These are phyloP conservation scores for Candida sp. DNA, from an alignment of 1,139 yeast genomes.

Conservation along the genomic window DNA sequence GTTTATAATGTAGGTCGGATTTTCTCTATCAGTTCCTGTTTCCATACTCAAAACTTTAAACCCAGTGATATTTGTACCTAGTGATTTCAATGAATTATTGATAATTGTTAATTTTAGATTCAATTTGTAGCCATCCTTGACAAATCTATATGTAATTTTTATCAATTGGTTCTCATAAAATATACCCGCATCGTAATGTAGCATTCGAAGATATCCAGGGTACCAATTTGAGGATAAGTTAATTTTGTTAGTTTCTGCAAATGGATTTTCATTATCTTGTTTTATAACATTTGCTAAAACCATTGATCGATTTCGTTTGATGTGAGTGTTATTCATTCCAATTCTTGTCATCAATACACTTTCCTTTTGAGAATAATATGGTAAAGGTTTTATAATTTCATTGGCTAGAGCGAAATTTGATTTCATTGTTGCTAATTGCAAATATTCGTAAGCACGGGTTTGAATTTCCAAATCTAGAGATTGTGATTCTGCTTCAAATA, in stretches of 20 bases:
- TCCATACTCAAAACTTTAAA: conserved; percentile 45
- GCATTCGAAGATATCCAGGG: conserved; percentile 68
- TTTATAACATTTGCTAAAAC: conserved; percentile 26
- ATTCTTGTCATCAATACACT: conserved; percentile 62
- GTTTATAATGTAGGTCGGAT: conserved; percentile 50
- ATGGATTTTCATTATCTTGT: conserved; percentile 3
- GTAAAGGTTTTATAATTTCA: conserved; percentile 62
- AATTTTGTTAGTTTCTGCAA: conserved; percentile 7
- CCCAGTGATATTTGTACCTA: conserved; percentile 46
- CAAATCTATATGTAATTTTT: conserved; percentile 60
- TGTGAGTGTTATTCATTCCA: conserved; percentile 38
- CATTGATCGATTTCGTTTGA: conserved; percentile 21
- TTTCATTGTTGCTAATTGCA: conserved; percentile 50
- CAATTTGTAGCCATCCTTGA: conserved; percentile 27
- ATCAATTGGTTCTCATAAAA: conserved; percentile 74
- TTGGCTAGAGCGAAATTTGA: conserved; percentile 42
- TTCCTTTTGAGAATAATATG: conserved; percentile 64
- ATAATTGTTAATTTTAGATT: conserved; percentile 52
- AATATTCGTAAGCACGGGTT: conserved; percentile 81
- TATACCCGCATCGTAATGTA: conserved; percentile 76
- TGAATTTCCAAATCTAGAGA: conserved; percentile 84
- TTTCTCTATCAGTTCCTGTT: conserved; percentile 27
- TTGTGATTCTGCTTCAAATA: conserved; percentile 65
- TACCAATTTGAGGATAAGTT: conserved; percentile 68
- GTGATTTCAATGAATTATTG: conserved; percentile 60